These are phyloP conservation scores for Nitzschia sp. DNA, from an alignment of 108 stramenopile genomes.

Conservation along the genomic window DNA sequence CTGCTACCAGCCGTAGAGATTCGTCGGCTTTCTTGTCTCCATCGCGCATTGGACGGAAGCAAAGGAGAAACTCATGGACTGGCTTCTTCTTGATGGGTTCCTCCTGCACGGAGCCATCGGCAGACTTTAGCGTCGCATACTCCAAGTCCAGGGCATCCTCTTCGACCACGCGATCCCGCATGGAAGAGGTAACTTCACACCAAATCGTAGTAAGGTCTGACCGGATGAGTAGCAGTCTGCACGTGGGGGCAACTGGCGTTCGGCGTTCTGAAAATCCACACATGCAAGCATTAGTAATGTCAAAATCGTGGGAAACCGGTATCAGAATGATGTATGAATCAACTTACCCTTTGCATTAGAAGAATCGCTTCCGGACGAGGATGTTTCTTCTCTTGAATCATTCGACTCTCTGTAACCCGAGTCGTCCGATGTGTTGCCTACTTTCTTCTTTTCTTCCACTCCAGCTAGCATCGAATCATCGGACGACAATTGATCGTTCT, in stretches of 20 bases:
- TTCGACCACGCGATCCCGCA: slow-evolving; percentile 48
- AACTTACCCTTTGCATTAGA: slow-evolving; percentile 53
- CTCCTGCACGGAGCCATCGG: not conserved
- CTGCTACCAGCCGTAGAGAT: slow-evolving; percentile 49
- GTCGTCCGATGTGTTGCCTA: slow-evolving; percentile 66
- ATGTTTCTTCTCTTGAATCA: slow-evolving; percentile 73
- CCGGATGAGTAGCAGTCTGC: slow-evolving; percentile 74
- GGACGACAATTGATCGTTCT: slow-evolving; percentile 57
- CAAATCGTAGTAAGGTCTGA: slow-evolving; percentile 79
- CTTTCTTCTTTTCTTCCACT: slow-evolving; percentile 51
- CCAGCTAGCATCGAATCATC: slow-evolving; percentile 54
- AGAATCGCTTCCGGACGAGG: slow-evolving; percentile 51
- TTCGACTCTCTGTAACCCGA: slow-evolving; percentile 82
- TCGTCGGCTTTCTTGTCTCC: slow-evolving; percentile 63
- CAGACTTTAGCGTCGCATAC: not conserved
- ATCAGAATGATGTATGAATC: not conserved
- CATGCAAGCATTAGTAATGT: not conserved
- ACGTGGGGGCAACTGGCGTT: slow-evolving; percentile 67
- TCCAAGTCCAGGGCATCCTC: slow-evolving; percentile 45
- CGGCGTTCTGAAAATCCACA: slow-evolving; percentile 23
- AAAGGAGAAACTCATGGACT: slow-evolving; percentile 66
- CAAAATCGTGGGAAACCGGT: not conserved
- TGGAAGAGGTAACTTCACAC: slow-evolving; percentile 87
- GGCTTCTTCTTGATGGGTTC: slow-evolving; percentile 13
- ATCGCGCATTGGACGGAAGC: slow-evolving; percentile 78